Evolutionary conservation across 1,139 yeast genomes (phyloP), one percentile per base, ranked within the genome.

Genomic region (Meyerozyma carpophila): DNA sequence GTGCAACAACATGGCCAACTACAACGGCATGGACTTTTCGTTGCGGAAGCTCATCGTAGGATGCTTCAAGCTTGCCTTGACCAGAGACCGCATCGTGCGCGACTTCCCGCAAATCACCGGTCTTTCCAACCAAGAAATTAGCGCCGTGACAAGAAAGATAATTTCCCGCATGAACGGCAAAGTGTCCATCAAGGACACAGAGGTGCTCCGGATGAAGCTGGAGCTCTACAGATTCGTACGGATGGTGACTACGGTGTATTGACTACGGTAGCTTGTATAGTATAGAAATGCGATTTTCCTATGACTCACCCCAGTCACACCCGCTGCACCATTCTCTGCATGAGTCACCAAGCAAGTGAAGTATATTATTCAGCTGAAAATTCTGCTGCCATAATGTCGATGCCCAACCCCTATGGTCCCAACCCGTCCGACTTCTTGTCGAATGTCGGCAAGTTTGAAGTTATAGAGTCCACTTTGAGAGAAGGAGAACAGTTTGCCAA

Each of bases 401-500:
- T 31, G 13, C 29, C 56, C 40, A 77, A 77, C 55, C 82, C 82
- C 36, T 77, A 77, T 52, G 82, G 81, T 6, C 81, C 82, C 41
- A 75, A 77, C 53, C 82, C 82, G n/a, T 70, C 78, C 31, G 82
- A 77, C 58, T 77, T 60, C 52, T 63, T 77, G 44, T 76, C 82
- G 38, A 77, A 77, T 49, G 82, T 77, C 29, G 64, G 70, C 45
- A 68, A 66, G 53, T 77, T 77, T 56, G 72, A 77, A 59, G 57
- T 77, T 43, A 77, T 77, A 49, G 82, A 77, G 56, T 71, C 79
- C 40, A 77, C 82, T 5, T 65, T 77, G 43, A 69, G 82, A 66
- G 82, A 77, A 60, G 82, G 82, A 51, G 82, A 77, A 57, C 82
- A 77, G 59, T 77, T 77, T 53, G 82, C 82, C 55, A 77, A 77